A percentile compares a stretch with the other conserved stretches of the same genome.
Evolutionary conservation across 129 eudicot genomes (phyloP).

Genomic region (Arctium lappa): DNA sequence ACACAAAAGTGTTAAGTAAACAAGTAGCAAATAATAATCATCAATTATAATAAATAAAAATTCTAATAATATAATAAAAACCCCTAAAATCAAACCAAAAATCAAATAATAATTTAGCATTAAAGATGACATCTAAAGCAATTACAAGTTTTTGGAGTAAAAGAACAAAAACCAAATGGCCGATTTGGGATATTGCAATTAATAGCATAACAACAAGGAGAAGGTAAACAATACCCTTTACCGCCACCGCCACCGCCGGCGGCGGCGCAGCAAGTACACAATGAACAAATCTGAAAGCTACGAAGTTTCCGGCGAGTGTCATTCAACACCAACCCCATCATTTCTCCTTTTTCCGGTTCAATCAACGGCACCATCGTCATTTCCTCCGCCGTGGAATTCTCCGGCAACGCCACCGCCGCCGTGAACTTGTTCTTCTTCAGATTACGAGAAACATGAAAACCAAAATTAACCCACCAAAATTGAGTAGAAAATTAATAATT

Average conservation of each 20-base stretch:
- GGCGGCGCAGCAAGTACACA: constrained; percentile 66
- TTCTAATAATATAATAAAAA: constrained; percentile 2
- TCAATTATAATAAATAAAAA: constrained; percentile 30
- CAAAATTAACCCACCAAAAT: not conserved
- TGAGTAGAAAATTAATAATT: not conserved
- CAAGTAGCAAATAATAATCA: constrained; percentile 18
- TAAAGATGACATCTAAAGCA: constrained; percentile 72
- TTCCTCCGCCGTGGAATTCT: constrained; percentile 20
- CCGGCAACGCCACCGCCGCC: constrained; percentile 16
- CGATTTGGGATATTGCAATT: constrained; percentile 94
- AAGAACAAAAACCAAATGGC: constrained; percentile 88
- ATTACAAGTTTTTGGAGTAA: constrained; percentile 90
- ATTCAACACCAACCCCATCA: constrained; percentile 53
- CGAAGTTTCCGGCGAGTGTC: constrained; percentile 66
- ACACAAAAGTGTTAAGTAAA: too few species aligned
- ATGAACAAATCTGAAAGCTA: constrained; percentile 77
- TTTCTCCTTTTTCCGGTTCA: constrained; percentile 38
- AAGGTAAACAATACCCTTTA: constrained; percentile 65
- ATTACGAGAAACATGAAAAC: not conserved
- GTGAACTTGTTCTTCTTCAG: constrained; percentile 38
- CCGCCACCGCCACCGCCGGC: constrained; percentile 55
- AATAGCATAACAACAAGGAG: constrained; percentile 93
- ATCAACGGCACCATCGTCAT: constrained; percentile 59
- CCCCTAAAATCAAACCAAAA: constrained; percentile 14
- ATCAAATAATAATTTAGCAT: not conserved